Base-by-base conservation (phyloP, 352 stramenopile genomes). In the Pythium aristosporum region DNA sequence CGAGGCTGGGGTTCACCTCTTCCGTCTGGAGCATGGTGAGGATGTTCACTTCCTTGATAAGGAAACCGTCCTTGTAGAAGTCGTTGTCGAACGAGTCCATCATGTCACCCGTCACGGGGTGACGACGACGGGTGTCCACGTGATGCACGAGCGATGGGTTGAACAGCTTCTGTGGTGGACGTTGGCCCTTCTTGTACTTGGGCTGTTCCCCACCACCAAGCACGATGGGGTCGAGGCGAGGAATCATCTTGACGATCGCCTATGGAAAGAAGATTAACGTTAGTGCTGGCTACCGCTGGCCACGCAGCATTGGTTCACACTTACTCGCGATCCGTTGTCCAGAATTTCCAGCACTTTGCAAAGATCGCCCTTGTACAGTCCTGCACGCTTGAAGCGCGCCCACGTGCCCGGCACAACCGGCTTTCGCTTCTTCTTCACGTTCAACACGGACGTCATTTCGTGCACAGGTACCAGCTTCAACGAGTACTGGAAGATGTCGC, bases 101-200 rank as follows among this genome's bases (percentile, higher is more conserved):
- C 86, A 95, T 94, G 57, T 94, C 86, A 47, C 80, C 79, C 0
- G 84, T 88, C 7, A 75, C 80, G 18, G 79, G 83, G 11, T 88
- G 85, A 28, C 85, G 82, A 44, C 87, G 83, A 23, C 71, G 80
- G 36, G 88, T 70, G 32, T 96, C 85, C 7, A 54, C 50, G 1
- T 82, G 81, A 9, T 82, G 82, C 6, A 90, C 80, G 69, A 92
- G 79, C 49, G 84, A 82, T 0, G 77, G 44, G 50, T 89, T 86
- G 46, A 96, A 94, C 13, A 96, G 65, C 68, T 96, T 96, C 64
- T 92, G 82, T 16, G 87, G 80, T n/a, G 85, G 85, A 3, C 85
- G 87, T 60, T 96, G 87, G 2, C 87, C 87, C 61, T 94, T 96
- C 68, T 94, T 96, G 79, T 92, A 94, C 67, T 96, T 96, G 41